Evolutionary conservation across 495 filamentous ascomycete species (phyloP), one percentile per base, ranked within the genome.

Genomic region (Penicillium desertorum): DNA sequence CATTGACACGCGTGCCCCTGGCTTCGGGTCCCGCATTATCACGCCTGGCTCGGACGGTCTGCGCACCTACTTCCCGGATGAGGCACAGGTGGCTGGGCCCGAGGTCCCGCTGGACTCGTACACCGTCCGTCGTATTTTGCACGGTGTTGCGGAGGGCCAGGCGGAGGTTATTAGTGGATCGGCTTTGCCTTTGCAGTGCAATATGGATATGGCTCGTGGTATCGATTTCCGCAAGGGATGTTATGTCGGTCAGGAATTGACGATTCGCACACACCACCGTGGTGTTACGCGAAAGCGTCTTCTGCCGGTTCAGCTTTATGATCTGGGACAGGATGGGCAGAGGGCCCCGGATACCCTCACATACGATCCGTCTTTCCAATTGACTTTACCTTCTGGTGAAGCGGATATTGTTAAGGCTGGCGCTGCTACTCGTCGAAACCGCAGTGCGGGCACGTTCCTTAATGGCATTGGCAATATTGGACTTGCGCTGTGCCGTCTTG

Each of bases 181-280:
- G 3, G 85, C 90, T 25, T 75, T 98, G 45, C 91, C 92, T 20
- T 84, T 88, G 60, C 91, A 97, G 69, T 85, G 76, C 57, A 94
- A 96, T 69, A 77, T 96, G 60, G 94, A 98, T 71, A 77, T 89
- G 60, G 86, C 86, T 79, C 79, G 81, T 17, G 95, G 81, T 4
- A 83, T 98, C 42, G 91, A 97, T 75, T 98, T 95, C 72, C 81
- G 84, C 46, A 98, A 98, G 74, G 94, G 94, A 2, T 98, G 94
- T 72, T 98, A 98, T 71, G 86, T 98, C 0, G 94, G 94, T 0
- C 94, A 98, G 74, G 94, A 98, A 69, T 78, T 98, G 51, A 98
- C 95, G 8, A 96, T 96, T 45, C 85, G 94, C 23, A 98, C 95
- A 0, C 86, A 91, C 66, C 94, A 98, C 71, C 92, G 87, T 2